Conservation (phyloP, 129 eudicot genomes). For the Oenanthe sinensis region DNA sequence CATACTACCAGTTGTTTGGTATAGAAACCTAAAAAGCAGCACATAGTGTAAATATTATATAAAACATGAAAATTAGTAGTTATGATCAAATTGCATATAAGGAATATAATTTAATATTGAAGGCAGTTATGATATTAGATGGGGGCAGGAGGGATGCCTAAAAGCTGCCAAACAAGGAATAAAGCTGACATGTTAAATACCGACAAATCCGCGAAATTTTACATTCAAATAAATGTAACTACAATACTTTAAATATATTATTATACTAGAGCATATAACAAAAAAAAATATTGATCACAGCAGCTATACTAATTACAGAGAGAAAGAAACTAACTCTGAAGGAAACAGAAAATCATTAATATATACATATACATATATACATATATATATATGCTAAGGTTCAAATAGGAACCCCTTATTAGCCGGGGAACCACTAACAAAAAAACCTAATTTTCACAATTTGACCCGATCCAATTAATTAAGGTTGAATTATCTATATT, state of each 20-base stretch:
- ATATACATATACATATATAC: too few species aligned
- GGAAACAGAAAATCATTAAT: background rate
- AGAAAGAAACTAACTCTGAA: background rate
- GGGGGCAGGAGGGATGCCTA: background rate
- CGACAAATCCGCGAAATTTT: background rate
- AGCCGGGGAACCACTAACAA: too few species aligned
- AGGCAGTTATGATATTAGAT: background rate
- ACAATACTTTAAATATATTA: background rate
- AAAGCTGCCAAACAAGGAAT: background rate
- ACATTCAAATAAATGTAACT: background rate
- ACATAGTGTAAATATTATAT: slow-evolving; percentile 1
- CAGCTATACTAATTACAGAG: background rate
- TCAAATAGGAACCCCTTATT: too few species aligned
- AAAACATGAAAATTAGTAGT: background rate
- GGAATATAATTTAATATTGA: background rate
- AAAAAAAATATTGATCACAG: background rate
- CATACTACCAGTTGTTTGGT: background rate
- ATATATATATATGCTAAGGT: too few species aligned
- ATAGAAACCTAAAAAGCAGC: slow-evolving; percentile 2
- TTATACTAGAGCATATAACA: background rate
- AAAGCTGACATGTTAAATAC: background rate
- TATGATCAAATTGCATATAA: background rate
- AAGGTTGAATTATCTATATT: too few species aligned
- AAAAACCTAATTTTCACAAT: too few species aligned
- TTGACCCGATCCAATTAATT: too few species aligned